Conservation (phyloP, 768 basidiomycete genomes). For the Clitopilus passeckerianus region DNA sequence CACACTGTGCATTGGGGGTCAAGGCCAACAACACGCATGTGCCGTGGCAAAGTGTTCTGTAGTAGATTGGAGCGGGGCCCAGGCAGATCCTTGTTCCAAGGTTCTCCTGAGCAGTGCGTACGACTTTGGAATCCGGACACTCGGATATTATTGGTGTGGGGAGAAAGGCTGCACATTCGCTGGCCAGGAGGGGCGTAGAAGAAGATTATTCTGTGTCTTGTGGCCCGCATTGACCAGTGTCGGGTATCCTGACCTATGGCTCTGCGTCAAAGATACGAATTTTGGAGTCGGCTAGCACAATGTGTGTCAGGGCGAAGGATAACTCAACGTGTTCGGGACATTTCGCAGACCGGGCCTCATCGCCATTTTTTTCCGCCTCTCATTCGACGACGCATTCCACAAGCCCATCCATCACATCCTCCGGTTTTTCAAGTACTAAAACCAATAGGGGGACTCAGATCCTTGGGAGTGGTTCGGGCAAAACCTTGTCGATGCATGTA, state of each 20-base stretch:
- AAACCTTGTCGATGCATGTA: too few relatives aligned
- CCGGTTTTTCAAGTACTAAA: too few relatives aligned
- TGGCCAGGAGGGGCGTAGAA: background rate
- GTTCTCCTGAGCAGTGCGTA: background rate
- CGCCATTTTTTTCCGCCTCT: too few relatives aligned
- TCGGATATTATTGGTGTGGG: background rate
- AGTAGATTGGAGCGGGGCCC: background rate
- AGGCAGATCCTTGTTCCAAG: background rate
- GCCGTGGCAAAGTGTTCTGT: background rate
- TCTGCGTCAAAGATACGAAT: background rate
- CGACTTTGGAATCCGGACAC: background rate
- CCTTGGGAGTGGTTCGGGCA: too few relatives aligned
- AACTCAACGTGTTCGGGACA: background rate
- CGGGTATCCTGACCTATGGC: background rate
- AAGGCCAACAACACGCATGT: background rate
- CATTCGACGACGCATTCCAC: too few relatives aligned
- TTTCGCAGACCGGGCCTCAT: background rate
- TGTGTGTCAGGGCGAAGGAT: background rate
- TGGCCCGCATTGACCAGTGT: background rate
- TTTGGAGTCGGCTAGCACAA: background rate
- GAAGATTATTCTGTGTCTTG: background rate
- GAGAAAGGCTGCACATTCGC: background rate
- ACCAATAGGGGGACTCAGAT: too few relatives aligned
- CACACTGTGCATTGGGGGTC: background rate
- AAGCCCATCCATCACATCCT: too few relatives aligned